Base-by-base conservation (phyloP, 2,329 filamentous ascomycete genomes). In the Magnaporthiopsis rhizophila region DNA sequence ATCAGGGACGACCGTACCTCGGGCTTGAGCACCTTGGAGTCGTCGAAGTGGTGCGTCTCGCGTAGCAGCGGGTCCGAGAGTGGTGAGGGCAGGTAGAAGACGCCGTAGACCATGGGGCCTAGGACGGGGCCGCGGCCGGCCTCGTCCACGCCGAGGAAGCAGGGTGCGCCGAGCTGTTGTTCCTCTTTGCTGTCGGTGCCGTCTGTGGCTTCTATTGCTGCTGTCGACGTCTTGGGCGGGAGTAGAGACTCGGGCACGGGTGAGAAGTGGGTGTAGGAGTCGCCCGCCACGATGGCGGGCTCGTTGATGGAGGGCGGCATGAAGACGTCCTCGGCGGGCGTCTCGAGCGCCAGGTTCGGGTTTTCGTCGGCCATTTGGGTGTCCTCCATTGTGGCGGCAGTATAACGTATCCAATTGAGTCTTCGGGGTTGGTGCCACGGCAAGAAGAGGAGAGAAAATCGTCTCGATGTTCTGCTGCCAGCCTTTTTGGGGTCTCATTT, bases 111-210 rank as follows among this genome's bases (percentile, higher is more conserved):
- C 87, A 90, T 89, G 70, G 81, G 88, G 69, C 91, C 94, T 15
- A 98, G 84, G n/a, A 97, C 94, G 30, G 94, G 94, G 1, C 94
- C 94, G 72, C 94, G 87, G 59, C 94, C 94, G 69, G 94, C 94
- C 80, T 98, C 94, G 75, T 98, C 94, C 62, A 98, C 89, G 67
- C 94, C 94, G 28, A 98, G 83, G 26, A 90, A 88, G 76, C 91
- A 95, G 72, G 87, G 83, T 65, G 81, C 83, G 24, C 74, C 76
- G 59, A n/a, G 13, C 74, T 73, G 18, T 76, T 70, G 24, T 72
- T 67, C 45, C 3, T 53, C 45, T n/a, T 53, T 53, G 58, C 58
- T 45, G 36, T 45, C 69, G 9, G 72, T 67, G 13, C 67, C 61
- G 24, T 68, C 63, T 67, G 64, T n/a, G 66, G 45, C n/a, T 62